These are phyloP conservation scores for Calonectria hawksworthii DNA, from an alignment of 2,329 filamentous ascomycete genomes.

Conservation along the genomic window DNA sequence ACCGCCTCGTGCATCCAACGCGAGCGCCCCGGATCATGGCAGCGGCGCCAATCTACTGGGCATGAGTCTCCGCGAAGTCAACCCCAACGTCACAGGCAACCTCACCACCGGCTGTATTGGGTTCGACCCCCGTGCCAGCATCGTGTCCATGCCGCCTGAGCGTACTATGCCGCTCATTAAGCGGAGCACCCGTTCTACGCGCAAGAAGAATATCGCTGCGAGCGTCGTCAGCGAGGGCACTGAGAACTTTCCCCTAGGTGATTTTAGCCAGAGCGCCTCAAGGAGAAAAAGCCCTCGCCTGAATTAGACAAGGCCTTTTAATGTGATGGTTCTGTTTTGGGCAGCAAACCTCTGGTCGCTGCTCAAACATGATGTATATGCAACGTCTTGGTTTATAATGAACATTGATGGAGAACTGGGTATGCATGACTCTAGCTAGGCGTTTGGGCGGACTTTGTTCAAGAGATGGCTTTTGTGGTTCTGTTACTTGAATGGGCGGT, in stretches of 20 bases:
- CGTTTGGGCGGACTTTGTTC: conserved; percentile 25
- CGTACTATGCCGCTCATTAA: conserved; percentile 64
- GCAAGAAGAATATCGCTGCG: conserved; percentile 46
- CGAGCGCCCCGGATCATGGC: conserved; percentile 44
- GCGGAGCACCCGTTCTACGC: conserved; percentile 56
- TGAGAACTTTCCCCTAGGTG: conserved; percentile 64
- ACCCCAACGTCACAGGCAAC: conserved; percentile 64
- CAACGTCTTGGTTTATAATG: conserved; percentile 11
- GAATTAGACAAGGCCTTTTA: conserved; percentile 44
- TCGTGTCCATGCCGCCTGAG: conserved; percentile 56
- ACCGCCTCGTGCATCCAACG: conserved; percentile 47
- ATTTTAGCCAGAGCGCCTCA: conserved; percentile 61
- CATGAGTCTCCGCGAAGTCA: conserved; percentile 68
- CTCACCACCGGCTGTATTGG: conserved; percentile 52
- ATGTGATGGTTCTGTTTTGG: neutral
- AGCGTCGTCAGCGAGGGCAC: conserved; percentile 58
- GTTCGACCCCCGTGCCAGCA: conserved; percentile 61
- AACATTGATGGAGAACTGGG: neutral
- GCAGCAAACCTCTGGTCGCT: neutral
- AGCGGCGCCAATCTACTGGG: conserved; percentile 49
- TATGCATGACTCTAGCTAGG: conserved; percentile 32
- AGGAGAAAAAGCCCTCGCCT: conserved; percentile 70
- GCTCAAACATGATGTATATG: conserved; percentile 4
- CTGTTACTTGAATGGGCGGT: conserved; percentile 26
- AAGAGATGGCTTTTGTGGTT: conserved; percentile 24